A percentile compares a stretch with the other conserved stretches of the same genome.
These are phyloP conservation scores for Suillus subluteus DNA, from an alignment of 768 basidiomycete genomes.

Conservation along the genomic window DNA sequence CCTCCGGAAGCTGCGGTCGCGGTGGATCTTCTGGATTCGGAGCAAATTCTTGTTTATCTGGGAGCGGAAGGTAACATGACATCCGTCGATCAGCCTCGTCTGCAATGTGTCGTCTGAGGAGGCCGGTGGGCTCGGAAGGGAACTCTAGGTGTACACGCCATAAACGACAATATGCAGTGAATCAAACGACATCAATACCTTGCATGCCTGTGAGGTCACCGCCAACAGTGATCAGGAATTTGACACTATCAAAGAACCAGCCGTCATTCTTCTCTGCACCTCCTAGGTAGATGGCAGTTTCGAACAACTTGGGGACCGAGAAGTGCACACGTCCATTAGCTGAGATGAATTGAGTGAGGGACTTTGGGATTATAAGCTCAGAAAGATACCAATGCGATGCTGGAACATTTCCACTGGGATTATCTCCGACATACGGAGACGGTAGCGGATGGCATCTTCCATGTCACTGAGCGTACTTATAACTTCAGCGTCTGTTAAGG, in stretches of 20 bases:
- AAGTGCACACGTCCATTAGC: constrained; percentile 83
- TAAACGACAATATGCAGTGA: not conserved
- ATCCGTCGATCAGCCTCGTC: constrained; percentile 75
- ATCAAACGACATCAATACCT: constrained; percentile 43
- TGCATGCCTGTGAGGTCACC: constrained; percentile 75
- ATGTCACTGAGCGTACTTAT: constrained; percentile 67
- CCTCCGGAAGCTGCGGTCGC: constrained; percentile 54
- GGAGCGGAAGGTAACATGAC: constrained; percentile 60
- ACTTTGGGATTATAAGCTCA: constrained; percentile 16
- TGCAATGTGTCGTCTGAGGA: constrained; percentile 66
- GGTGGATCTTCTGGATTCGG: constrained; percentile 46
- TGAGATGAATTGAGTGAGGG: constrained; percentile 34
- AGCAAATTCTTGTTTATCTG: constrained; percentile 44
- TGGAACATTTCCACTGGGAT: constrained; percentile 81
- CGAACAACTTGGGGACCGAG: constrained; percentile 71
- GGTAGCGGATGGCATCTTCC: constrained; percentile 77
- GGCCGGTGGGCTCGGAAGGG: constrained; percentile 65
- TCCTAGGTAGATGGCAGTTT: constrained; percentile 71
- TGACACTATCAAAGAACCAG: constrained; percentile 85
- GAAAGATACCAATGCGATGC: constrained; percentile 62
- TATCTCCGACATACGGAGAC: constrained; percentile 78
- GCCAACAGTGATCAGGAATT: constrained; percentile 73
- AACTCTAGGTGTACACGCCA: constrained; percentile 54
- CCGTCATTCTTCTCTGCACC: constrained; percentile 71
- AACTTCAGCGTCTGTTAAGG: constrained; percentile 69